Percentiles rank a stretch among this genome's conserved stretches.
phyloP scores from a whole-genome alignment of 2,329 filamentous ascomycete species.

The Talaromyces sp. region DNA sequence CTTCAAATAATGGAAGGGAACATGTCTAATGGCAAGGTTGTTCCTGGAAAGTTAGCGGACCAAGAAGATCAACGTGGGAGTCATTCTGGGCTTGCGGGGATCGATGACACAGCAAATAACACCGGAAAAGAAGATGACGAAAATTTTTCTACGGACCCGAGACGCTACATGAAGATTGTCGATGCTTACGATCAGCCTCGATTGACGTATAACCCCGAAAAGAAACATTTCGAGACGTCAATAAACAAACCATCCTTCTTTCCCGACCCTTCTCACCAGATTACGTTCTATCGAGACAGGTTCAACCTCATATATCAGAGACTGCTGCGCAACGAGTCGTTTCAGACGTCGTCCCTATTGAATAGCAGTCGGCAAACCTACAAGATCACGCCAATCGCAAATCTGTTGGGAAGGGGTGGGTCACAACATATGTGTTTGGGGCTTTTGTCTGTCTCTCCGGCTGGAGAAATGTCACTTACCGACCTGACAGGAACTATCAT shows the following conservation, averaged over 20 bases:
- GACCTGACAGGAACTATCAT: conserved; percentile 86
- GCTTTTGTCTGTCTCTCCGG: conserved; percentile 75
- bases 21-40: conserved; percentile 74
- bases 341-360: conserved; percentile 78
- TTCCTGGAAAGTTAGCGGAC: conserved; percentile 48
- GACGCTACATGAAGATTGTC: conserved; percentile 81
- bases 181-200: conserved; percentile 80
- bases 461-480: conserved; percentile 76
- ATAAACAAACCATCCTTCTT: conserved; percentile 67
- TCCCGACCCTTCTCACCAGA: conserved; percentile 77
- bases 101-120: conserved; percentile 23
- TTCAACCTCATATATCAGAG: conserved; percentile 92
- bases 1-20: conserved; percentile 79
- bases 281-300: conserved; percentile 79
- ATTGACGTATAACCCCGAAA: conserved; percentile 52
- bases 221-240: conserved; percentile 86
- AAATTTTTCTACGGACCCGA: conserved; percentile 64
- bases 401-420: conserved; percentile 73
- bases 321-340: conserved; percentile 86
- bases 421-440: conserved; percentile 84
- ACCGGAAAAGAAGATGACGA: conserved; percentile 52
- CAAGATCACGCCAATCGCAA: conserved; percentile 83
- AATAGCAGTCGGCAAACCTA: conserved; percentile 61
- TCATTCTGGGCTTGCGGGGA: conserved; percentile 32
- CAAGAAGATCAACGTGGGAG: conserved; percentile 40